These are phyloP conservation scores for Lichina pygmaea DNA, from an alignment of 495 filamentous ascomycete genomes.

Conservation along the genomic window DNA sequence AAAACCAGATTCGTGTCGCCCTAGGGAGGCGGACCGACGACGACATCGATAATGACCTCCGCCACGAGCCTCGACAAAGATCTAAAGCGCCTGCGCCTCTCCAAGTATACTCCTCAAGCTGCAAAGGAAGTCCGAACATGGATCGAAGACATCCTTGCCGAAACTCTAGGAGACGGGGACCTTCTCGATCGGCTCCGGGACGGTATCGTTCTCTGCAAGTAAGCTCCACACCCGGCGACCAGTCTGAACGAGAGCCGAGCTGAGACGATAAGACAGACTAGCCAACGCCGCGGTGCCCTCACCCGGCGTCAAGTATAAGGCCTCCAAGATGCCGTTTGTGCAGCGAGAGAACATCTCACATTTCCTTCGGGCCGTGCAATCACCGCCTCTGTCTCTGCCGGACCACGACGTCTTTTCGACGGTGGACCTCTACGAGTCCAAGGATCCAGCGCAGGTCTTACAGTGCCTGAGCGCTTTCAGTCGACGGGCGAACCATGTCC, in stretches of 20 bases:
- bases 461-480: constrained; percentile 86
- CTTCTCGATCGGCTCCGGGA: constrained; percentile 69
- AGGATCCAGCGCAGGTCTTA: constrained; percentile 89
- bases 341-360: constrained; percentile 99
- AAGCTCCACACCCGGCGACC: constrained; percentile 5
- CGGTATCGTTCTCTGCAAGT: constrained; percentile 83
- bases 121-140: constrained; percentile 65
- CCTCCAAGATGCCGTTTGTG: constrained; percentile 83
- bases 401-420: constrained; percentile 93
- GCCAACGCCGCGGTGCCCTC: constrained; percentile 55
- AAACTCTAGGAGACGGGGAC: constrained; percentile 41
- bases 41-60: constrained; percentile 44
- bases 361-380: constrained; percentile 71
- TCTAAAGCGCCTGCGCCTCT: constrained; percentile 73
- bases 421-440: constrained; percentile 85
- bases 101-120: constrained; percentile 80
- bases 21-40: not conserved
- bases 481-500: constrained; percentile 50
- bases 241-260: not conserved
- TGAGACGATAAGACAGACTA: constrained; percentile 24
- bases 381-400: constrained; percentile 59
- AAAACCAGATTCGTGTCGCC: not conserved
- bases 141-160: constrained; percentile 64
- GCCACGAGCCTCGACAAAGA: constrained; percentile 87
- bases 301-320: constrained; percentile 56